Evolutionary conservation across 495 filamentous ascomycete genomes (phyloP).

Genomic region (Penicillium cosmopolitanum): DNA sequence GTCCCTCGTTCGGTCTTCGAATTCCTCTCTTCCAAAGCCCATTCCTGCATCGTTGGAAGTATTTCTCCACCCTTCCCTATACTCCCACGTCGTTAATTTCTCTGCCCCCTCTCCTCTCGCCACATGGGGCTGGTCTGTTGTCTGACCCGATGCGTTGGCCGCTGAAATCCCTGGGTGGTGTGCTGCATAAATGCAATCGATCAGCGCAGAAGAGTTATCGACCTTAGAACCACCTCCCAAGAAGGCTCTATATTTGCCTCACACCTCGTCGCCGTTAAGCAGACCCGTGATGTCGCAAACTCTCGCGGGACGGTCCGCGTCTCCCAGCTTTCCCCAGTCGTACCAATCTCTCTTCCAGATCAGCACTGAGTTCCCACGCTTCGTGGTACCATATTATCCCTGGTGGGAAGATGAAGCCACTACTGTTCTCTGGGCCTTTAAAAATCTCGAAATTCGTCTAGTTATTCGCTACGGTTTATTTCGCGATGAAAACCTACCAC

Average conservation of each 20-base stretch:
- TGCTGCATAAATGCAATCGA: constrained; percentile 28
- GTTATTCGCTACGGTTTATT: constrained; percentile 46
- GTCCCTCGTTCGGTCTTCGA: not conserved
- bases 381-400: constrained; percentile 36
- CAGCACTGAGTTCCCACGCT: constrained; percentile 36
- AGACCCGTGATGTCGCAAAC: constrained; percentile 15
- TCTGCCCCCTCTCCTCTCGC: constrained; percentile 11
- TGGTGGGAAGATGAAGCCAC: constrained; percentile 52
- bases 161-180: constrained; percentile 10
- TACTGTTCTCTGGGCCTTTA: constrained; percentile 47
- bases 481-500: constrained; percentile 38
- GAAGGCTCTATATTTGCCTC: constrained; percentile 1
- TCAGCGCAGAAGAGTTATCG: constrained; percentile 13
- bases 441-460: constrained; percentile 41
- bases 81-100: constrained; percentile 7
- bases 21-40: not conserved
- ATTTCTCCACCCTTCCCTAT: constrained; percentile 3
- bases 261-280: not conserved
- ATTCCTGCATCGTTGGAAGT: constrained; percentile 4
- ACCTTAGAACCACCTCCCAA: constrained; percentile 16
- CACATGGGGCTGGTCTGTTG: constrained; percentile 17
- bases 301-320: not conserved
- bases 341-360: constrained; percentile 41
- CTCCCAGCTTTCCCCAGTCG: constrained; percentile 22
- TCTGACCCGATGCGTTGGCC: constrained; percentile 19